Percentiles rank a stretch among this genome's conserved stretches.
These are phyloP conservation scores for Carex cristatella DNA, from an alignment of 176 grass and related monocot species.

Conservation along the genomic window DNA sequence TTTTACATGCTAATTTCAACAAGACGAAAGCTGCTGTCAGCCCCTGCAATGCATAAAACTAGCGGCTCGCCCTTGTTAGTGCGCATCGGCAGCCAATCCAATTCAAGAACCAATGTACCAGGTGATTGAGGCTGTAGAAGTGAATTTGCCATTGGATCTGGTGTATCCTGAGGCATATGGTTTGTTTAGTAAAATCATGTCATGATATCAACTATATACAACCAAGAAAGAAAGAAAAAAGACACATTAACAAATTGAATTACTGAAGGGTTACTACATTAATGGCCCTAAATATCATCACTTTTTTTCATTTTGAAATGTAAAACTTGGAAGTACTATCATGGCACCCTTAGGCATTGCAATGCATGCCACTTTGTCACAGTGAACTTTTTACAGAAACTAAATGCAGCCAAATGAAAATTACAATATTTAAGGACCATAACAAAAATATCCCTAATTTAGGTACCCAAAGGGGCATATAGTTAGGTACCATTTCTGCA, in stretches of 20 bases:
- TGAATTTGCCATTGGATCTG: constrained; percentile 95
- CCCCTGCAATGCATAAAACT: constrained; percentile 91
- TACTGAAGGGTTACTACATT: neutral
- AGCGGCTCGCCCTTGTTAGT: constrained; percentile 86
- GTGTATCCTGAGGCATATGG: constrained; percentile 71
- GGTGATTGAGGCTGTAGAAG: constrained; percentile 96
- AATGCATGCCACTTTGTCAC: neutral
- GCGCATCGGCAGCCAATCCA: constrained; percentile 92
- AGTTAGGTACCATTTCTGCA: neutral
- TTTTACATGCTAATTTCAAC: constrained; percentile 98
- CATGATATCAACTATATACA: neutral
- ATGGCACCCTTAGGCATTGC: neutral
- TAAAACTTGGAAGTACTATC: constrained; percentile 1
- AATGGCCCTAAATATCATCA: neutral
- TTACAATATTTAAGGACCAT: neutral
- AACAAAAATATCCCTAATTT: neutral
- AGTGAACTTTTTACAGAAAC: neutral
- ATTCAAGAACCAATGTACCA: constrained; percentile 95
- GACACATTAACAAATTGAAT: constrained; percentile 21
- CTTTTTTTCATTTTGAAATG: neutral
- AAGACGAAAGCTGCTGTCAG: constrained; percentile 95
- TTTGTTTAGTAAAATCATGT: neutral
- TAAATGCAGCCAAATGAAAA: neutral
- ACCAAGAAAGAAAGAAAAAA: constrained; percentile 8
- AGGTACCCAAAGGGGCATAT: neutral